Evolutionary conservation across 495 filamentous ascomycete genomes (phyloP), one percentile per base, ranked within the genome.

Genomic region (Aspergillus affinis): DNA sequence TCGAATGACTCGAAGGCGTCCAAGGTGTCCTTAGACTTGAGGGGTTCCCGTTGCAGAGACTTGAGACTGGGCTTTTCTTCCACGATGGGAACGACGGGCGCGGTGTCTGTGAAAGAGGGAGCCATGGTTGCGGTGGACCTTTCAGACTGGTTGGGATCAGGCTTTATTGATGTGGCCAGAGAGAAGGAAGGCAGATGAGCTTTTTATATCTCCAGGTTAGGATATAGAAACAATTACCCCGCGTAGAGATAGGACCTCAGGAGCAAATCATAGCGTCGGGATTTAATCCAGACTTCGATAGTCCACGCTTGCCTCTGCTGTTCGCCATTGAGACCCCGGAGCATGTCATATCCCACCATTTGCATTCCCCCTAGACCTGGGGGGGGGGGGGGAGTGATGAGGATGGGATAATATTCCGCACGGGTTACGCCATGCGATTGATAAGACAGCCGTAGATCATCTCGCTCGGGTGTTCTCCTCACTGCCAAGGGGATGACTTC

Each of bases 1-100:
- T 90, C 88, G 54, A 86, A 84, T 13, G 77, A 78, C 46, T 87
- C 73, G 65, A 82, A 87, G 15, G 78, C 57, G 41, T 88, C 81
- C 0, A 90, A 75, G 0, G 76, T 73, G 5, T 84, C 84, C 0
- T 75, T 81, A 17, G 77, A 71, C 66, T 79, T 67, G 23, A 88
- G 65, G 0, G 86, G 84, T 45, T 64, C 61, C 21, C 62, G 60
- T 49, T 65, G 57, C 57, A 29, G 54, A 44, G n/a, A 45, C 63
- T 49, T 66, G 60, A 17, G 23, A 0, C 60, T 27, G 26, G 61
- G 47, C 55, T 52, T 69, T 6, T 9, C 23, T n/a, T 59, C 69
- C 20, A 67, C 57, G 21, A 64, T 30, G 23, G 68, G 65, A 17
- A 52, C 47, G 2, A 55, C 46, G 6, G 55, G 45, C 12, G 62